A percentile compares a stretch with the other conserved stretches of the same genome.
Conservation (phyloP, 306 rosid genomes). For the Fragaria vesca region DNA sequence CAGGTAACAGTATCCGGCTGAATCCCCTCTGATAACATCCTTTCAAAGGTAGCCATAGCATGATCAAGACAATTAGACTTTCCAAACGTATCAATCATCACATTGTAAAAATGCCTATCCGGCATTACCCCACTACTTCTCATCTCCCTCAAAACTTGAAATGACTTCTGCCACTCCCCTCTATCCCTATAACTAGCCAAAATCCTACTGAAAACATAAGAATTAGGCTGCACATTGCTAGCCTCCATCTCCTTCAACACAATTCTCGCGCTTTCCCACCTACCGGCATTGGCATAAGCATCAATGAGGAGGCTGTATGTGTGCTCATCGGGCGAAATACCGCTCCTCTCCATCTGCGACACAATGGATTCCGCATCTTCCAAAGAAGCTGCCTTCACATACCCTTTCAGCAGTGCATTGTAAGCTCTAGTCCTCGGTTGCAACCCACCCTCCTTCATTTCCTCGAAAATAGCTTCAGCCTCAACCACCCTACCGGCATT, state of each 20-base stretch:
- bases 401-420: slow-evolving; percentile 82
- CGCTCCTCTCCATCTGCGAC: slow-evolving; percentile 74
- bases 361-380: slow-evolving; percentile 77
- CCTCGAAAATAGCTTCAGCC: slow-evolving; percentile 89
- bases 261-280: slow-evolving; percentile 90
- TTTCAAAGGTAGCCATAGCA: slow-evolving; percentile 67
- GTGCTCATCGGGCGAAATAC: slow-evolving; percentile 73
- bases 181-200: slow-evolving; percentile 75
- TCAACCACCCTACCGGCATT: slow-evolving; percentile 66
- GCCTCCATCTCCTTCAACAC: slow-evolving; percentile 87
- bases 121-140: slow-evolving; percentile 68
- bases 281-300: slow-evolving; percentile 70
- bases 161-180: slow-evolving; percentile 92
- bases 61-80: slow-evolving; percentile 82
- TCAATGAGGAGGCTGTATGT: slow-evolving; percentile 77
- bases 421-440: slow-evolving; percentile 76
- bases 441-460: slow-evolving; percentile 71
- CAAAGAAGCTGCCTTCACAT: slow-evolving; percentile 66
- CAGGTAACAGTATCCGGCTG: slow-evolving; percentile 76
- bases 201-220: slow-evolving; percentile 67
- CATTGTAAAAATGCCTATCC: slow-evolving; percentile 87
- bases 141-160: slow-evolving; percentile 91
- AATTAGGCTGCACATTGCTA: slow-evolving; percentile 65
- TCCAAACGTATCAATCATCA: slow-evolving; percentile 91
- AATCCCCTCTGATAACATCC: slow-evolving; percentile 77